Evolutionary conservation across 805 yeast genomes (phyloP).

Genomic region (Starmerella apicola): DNA sequence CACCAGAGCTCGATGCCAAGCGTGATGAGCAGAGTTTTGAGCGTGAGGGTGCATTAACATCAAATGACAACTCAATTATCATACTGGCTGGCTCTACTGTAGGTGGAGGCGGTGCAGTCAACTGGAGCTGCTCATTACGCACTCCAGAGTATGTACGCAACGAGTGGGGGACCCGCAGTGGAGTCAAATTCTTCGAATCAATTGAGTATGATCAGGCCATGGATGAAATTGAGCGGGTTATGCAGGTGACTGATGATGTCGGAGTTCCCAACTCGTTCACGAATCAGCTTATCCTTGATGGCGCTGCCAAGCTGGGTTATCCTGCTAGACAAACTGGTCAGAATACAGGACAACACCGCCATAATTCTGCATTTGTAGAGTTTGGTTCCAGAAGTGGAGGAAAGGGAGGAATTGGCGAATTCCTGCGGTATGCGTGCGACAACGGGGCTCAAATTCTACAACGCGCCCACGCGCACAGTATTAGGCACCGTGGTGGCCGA

Average conservation of each 20-base stretch:
- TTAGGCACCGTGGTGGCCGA: constrained; percentile 32
- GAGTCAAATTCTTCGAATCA: constrained; percentile 36
- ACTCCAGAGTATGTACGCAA: constrained; percentile 40
- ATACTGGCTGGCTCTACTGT: constrained; percentile 42
- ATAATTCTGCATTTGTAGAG: constrained; percentile 38
- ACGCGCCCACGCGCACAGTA: constrained; percentile 31
- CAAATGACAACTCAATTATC: constrained; percentile 29
- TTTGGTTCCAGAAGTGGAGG: constrained; percentile 40
- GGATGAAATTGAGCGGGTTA: constrained; percentile 36
- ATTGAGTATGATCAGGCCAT: constrained; percentile 34
- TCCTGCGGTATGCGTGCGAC: constrained; percentile 39
- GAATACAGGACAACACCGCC: constrained; percentile 33
- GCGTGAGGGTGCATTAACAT: constrained; percentile 29
- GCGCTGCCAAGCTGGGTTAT: constrained; percentile 37
- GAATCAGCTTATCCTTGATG: constrained; percentile 35
- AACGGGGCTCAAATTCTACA: constrained; percentile 38
- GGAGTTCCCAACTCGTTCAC: constrained; percentile 34
- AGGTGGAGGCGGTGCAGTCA: constrained; percentile 48
- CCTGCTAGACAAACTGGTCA: constrained; percentile 33
- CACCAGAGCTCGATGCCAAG: constrained; percentile 30
- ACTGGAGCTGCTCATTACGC: constrained; percentile 43
- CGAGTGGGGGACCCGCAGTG: constrained; percentile 38
- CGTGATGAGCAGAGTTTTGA: constrained; percentile 33
- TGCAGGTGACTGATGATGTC: constrained; percentile 36
- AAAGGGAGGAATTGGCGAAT: constrained; percentile 39